Base-by-base conservation (phyloP, 1,284 basidiomycete genomes). In the Boletellus deceptivus region DNA sequence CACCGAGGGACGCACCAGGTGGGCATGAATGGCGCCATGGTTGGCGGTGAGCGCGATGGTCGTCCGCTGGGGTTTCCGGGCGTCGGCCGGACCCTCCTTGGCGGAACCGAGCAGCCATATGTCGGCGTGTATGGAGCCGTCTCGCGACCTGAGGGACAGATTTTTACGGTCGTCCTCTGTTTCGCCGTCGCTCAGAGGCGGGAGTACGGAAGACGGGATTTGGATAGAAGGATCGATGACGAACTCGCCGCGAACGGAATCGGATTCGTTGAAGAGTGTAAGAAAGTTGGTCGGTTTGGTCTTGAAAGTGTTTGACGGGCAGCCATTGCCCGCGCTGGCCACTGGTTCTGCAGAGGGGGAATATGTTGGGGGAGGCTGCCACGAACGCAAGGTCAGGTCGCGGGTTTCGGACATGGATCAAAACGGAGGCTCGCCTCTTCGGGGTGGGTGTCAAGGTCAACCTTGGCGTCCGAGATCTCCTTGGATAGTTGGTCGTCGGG, bases 251-350 rank as follows among this genome's bases (percentile, higher is more conserved):
- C 55, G 61, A 41, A 74, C 57, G 17, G 59, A 43, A 6, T 49
- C 53, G 42, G 70, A 53, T 6, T 50, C 41, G 14, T 64, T 63
- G 31, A 53, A 54, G 5, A 76, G 62, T 0, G 61, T 50, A 33
- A 76, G 58, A 41, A 61, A 68, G 54, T 76, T 75, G 37, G 68
- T 68, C 0, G 70, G 65, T 52, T 73, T 72, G 7, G 53, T 49
- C 33, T 65, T 65, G 55, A 51, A 63, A 2, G 53, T 22, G 39
- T 41, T 31, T 0, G 33, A 2, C 7, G 39, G 17, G 10, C 43
- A n/a, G 20, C 31, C 7, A 6, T 31, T 6, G 38, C 39, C 43
- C 17, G 35, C 11, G 34, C 41, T 48, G 18, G 37, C n/a, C 8
- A 25, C 14, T 13, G 45, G 9, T 9, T 36, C 47, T 13, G 39